Percentiles rank a stretch among this genome's conserved stretches.
Conservation (phyloP, 345 rosid species). For the Arabis alpina region DNA sequence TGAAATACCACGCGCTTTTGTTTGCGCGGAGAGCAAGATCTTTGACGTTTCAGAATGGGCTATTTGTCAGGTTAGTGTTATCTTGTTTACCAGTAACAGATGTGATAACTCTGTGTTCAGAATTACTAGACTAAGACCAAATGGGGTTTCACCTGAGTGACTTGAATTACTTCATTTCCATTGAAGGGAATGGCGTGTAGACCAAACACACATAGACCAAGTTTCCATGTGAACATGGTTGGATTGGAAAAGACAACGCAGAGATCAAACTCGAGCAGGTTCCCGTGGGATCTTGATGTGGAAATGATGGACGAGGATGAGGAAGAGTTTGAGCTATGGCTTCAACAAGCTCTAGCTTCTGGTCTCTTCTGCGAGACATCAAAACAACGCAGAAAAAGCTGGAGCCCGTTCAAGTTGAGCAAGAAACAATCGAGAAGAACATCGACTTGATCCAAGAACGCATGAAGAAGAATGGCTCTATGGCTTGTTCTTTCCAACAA, state of each 20-base stretch:
- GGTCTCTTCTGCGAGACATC: constrained; percentile 91
- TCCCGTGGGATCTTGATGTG: constrained; percentile 92
- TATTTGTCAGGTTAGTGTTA: constrained; percentile 88
- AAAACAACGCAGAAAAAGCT: constrained; percentile 84
- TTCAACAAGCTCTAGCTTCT: constrained; percentile 83
- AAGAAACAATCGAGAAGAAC: constrained; percentile 91
- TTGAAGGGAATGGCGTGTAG: constrained; percentile 93
- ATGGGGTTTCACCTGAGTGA: background rate
- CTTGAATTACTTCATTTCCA: background rate
- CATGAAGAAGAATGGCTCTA: background rate
- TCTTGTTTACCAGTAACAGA: background rate
- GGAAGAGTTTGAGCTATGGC: constrained; percentile 89
- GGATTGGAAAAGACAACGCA: constrained; percentile 80
- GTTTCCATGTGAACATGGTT: constrained; percentile 96
- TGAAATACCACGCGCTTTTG: constrained; percentile 98
- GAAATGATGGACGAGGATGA: constrained; percentile 92
- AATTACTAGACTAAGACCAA: too few relatives aligned
- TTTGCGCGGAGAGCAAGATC: constrained; percentile 97
- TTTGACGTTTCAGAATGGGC: constrained; percentile 99
- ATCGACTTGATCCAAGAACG: constrained; percentile 48
- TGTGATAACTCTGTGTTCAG: background rate
- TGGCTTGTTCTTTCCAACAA: constrained; percentile 6
- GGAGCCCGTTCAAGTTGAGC: constrained; percentile 87
- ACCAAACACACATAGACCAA: constrained; percentile 94
- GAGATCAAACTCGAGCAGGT: constrained; percentile 82